Evolutionary conservation across 106 monocot genomes (phyloP).

Genomic region (Dendrobium officinale): DNA sequence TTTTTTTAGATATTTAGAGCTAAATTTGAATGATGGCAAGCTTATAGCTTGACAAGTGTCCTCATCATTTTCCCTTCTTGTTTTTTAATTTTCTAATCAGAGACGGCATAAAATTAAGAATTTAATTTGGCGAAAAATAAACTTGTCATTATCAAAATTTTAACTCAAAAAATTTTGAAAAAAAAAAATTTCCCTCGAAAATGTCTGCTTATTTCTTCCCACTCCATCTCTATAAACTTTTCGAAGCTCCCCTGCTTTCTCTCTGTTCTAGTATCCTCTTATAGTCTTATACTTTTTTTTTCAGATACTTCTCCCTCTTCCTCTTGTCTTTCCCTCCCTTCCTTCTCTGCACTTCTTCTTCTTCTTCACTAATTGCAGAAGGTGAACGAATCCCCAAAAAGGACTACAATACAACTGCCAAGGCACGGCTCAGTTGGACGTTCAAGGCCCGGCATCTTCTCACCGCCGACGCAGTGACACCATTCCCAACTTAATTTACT

Average conservation of each 20-base stretch:
- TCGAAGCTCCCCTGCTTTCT: background rate
- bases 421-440: constrained; percentile 14
- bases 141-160: background rate
- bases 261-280: background rate
- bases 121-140: background rate
- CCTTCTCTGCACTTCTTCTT: no score
- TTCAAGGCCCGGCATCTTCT: constrained; percentile 18
- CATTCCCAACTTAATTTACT: background rate
- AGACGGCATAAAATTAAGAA: no score
- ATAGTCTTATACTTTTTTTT: background rate
- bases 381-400: background rate
- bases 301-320: background rate
- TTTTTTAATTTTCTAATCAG: no score
- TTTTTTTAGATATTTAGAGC: no score
- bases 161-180: background rate
- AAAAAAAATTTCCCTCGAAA: no score
- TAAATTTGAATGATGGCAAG: no score
- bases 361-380: background rate
- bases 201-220: background rate
- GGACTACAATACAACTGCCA: background rate
- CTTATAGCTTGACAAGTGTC: no score
- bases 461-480: constrained; percentile 6
- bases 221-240: background rate
- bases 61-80: no score
- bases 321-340: background rate